Base-by-base conservation (phyloP, 2,329 filamentous ascomycete species). In the Alternaria angustiovoidea region DNA sequence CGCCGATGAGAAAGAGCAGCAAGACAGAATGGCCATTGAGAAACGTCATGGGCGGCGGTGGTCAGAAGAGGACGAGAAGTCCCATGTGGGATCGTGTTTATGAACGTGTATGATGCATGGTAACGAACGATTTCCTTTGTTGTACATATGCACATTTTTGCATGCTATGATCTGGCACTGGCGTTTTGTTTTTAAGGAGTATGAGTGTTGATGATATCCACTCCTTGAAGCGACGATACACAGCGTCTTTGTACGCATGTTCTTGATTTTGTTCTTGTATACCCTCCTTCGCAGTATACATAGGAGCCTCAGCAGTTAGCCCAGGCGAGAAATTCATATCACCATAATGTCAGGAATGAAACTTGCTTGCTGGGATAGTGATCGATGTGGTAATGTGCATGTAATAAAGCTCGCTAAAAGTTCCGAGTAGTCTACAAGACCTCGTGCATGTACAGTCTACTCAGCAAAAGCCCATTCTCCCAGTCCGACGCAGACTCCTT, bases 51-150 rank as follows among this genome's bases (percentile, higher is more conserved):
- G 66, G 65, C 4, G 56, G 56, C 16, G 49, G 63, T 3, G 48
- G 62, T 2, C 61, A 70, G 11, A 42, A 57, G 43, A 61, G 71
- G 49, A 71, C 64, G 24, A 69, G 63, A 44, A 75, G 73, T 61
- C 70, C 73, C 34, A 60, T 74, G 47, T 77, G 72, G 71, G 75
- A 77, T 58, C 66, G 71, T 1, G 70, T 78, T 24, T 77, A 76
- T 44, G 73, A 74, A 49, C 60, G 59, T 47, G 63, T 54, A 65
- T 65, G 61, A 39, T 53, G 26, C 41, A 46, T 39, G 30, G 48
- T 46, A 32, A 51, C 5, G 12, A 14, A 24, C 20, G 52, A 55
- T 70, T 69, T 59, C 43, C 58, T 68, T 65, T 66, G 52, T 66
- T 57, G 48, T 61, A 67, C 51, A 67, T 54, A 59, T 20, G 8